Evolutionary conservation across 176 grass and related monocot species (phyloP).

Genomic region (Carex parvula): DNA sequence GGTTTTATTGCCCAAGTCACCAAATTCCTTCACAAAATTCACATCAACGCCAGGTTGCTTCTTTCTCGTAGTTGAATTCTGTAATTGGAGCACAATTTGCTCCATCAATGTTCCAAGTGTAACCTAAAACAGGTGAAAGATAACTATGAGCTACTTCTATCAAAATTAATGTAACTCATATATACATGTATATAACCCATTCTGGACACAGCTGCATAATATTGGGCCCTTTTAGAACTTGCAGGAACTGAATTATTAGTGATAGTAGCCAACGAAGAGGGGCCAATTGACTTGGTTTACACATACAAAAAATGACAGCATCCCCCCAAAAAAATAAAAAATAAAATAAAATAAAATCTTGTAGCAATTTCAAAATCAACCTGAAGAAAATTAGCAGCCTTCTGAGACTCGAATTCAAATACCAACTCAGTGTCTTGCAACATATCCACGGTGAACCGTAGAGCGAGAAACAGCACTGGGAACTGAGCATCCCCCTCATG

Average conservation of each 20-base stretch:
- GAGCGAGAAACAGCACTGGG: constrained; percentile 47
- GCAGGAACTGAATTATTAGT: not conserved
- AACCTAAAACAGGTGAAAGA: constrained; percentile 33
- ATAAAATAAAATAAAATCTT: constrained; percentile 3
- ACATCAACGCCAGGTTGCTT: constrained; percentile 37
- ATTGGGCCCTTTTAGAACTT: not conserved
- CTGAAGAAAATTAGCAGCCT: constrained; percentile 61
- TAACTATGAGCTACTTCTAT: not conserved
- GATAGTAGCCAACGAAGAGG: not conserved
- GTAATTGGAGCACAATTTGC: constrained; percentile 62
- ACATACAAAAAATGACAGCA: constrained; percentile 3
- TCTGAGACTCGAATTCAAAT: constrained; percentile 65
- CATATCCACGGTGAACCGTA: constrained; percentile 60
- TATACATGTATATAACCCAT: not conserved
- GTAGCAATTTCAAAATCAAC: constrained; percentile 24
- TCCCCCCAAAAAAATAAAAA: not conserved
- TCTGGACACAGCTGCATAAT: not conserved
- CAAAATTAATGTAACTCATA: not conserved
- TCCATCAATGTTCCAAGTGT: constrained; percentile 72
- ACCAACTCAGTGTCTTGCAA: constrained; percentile 71
- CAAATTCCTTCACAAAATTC: constrained; percentile 46
- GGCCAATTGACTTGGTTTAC: not conserved
- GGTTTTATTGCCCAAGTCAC: constrained; percentile 41
- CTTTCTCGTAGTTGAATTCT: constrained; percentile 39
- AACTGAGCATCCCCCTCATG: constrained; percentile 40